These are phyloP conservation scores for Trichosporon sp. DNA, from an alignment of 1,284 basidiomycete species.

Conservation along the genomic window DNA sequence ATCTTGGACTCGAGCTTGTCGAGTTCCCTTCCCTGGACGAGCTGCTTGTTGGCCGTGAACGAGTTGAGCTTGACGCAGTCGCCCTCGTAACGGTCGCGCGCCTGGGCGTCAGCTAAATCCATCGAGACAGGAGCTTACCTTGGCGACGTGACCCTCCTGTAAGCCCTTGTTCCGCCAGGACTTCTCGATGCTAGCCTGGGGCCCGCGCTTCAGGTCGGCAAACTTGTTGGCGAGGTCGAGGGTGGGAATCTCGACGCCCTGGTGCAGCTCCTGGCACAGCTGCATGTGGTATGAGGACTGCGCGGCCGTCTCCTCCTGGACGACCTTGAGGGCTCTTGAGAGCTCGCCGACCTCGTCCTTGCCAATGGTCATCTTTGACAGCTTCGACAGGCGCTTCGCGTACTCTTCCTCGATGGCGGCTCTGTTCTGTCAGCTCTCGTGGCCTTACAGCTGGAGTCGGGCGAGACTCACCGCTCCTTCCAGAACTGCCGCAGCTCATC, in stretches of 20 bases:
- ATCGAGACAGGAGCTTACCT: constrained; percentile 45
- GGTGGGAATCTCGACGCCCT: constrained; percentile 67
- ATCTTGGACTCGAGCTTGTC: constrained; percentile 86
- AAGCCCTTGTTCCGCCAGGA: constrained; percentile 78
- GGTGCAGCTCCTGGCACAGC: constrained; percentile 70
- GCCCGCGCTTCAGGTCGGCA: constrained; percentile 61
- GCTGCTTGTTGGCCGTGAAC: constrained; percentile 85
- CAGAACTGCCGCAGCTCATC: constrained; percentile 82
- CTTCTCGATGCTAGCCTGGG: constrained; percentile 75
- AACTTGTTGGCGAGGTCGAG: constrained; percentile 64
- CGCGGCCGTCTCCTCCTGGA: constrained; percentile 76
- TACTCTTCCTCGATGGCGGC: constrained; percentile 82
- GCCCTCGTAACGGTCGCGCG: constrained; percentile 88
- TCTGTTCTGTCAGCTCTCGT: constrained; percentile 20
- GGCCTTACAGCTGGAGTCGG: background rate
- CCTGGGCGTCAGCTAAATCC: constrained; percentile 46
- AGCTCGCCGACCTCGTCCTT: constrained; percentile 88
- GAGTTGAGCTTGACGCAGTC: constrained; percentile 95
- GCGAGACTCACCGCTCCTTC: constrained; percentile 70
- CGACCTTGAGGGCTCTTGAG: constrained; percentile 67
- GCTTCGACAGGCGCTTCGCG: constrained; percentile 75
- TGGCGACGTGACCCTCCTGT: constrained; percentile 75
- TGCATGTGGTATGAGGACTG: constrained; percentile 57
- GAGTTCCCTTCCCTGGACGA: constrained; percentile 89
- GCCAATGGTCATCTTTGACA: constrained; percentile 73